Conservation (phyloP, 495 filamentous ascomycete genomes). For the Staphylotrichum longicolle region DNA sequence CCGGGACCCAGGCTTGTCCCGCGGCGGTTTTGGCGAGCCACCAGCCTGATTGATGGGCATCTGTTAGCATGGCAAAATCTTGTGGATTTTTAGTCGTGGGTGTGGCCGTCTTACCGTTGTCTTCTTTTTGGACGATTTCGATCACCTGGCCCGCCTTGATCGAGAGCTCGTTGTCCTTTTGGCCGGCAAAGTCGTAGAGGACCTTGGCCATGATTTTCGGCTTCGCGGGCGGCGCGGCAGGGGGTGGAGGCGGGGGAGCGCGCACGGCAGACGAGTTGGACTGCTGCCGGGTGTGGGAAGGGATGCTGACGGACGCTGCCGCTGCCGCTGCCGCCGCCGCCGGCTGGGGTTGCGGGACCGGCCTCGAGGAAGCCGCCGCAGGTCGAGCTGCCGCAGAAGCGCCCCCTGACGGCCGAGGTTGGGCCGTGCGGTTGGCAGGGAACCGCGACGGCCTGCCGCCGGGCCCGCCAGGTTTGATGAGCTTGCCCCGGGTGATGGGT, state of each 20-base stretch:
- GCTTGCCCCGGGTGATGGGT: constrained; percentile 85
- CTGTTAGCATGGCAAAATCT: not conserved
- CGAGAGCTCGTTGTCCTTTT: constrained; percentile 74
- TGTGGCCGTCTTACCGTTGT: constrained; percentile 65
- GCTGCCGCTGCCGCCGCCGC: constrained; percentile 30
- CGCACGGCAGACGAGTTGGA: constrained; percentile 49
- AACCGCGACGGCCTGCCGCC: constrained; percentile 72
- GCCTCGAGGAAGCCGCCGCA: constrained; percentile 44
- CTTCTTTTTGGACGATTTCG: constrained; percentile 82
- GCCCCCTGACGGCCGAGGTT: constrained; percentile 38
- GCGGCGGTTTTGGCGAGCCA: constrained; percentile 77
- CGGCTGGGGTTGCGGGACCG: constrained; percentile 46
- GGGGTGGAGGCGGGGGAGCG: constrained; percentile 65
- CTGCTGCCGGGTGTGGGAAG: constrained; percentile 47
- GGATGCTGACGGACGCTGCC: constrained; percentile 31
- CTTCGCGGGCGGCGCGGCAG: constrained; percentile 65
- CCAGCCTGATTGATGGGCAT: constrained; percentile 64
- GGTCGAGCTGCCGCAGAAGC: constrained; percentile 24
- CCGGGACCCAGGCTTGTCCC: constrained; percentile 86
- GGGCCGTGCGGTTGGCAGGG: constrained; percentile 52
- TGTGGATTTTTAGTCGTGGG: not conserved
- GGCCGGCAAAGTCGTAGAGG: constrained; percentile 82
- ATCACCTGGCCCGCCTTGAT: constrained; percentile 75
- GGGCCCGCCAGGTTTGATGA: constrained; percentile 87
- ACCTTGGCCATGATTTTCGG: constrained; percentile 75